phyloP scores from a whole-genome alignment of 1,284 basidiomycete species.

The Trichosporon coremiiforme region DNA sequence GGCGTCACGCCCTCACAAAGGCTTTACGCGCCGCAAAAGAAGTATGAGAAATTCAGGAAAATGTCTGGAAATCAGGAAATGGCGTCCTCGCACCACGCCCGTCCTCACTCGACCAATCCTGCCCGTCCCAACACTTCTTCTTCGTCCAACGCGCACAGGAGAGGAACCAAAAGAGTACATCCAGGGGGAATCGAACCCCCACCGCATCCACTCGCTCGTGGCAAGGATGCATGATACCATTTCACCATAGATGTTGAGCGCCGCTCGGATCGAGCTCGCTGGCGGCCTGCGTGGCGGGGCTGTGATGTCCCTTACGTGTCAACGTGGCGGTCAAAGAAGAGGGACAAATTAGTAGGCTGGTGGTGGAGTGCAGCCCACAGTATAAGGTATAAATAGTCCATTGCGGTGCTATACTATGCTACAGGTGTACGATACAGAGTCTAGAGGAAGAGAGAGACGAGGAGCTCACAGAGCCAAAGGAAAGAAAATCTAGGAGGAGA shows the following conservation, averaged over 20 bases:
- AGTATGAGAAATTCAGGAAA: constrained; percentile 3
- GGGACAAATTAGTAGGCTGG: too few relatives aligned
- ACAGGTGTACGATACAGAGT: too few relatives aligned
- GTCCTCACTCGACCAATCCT: not conserved
- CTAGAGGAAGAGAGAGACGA: too few relatives aligned
- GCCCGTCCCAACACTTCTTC: not conserved
- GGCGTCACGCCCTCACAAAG: not conserved
- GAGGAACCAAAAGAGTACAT: not conserved
- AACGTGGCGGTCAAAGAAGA: too few relatives aligned
- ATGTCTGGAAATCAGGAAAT: not conserved
- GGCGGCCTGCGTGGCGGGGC: too few relatives aligned
- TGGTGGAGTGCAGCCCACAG: too few relatives aligned
- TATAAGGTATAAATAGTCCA: too few relatives aligned
- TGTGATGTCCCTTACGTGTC: too few relatives aligned
- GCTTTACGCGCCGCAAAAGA: not conserved
- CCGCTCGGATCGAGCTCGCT: not conserved
- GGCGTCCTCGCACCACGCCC: not conserved
- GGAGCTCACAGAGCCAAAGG: too few relatives aligned
- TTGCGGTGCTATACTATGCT: too few relatives aligned
- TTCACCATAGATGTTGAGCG: not conserved
- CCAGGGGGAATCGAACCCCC: constrained; percentile 6
- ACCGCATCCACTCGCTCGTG: not conserved
- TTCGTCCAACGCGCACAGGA: not conserved
- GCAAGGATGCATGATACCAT: constrained; percentile 4
- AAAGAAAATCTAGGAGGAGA: too few relatives aligned